Conservation (phyloP, 805 yeast species). For the Metschnikowia dekortorum region DNA sequence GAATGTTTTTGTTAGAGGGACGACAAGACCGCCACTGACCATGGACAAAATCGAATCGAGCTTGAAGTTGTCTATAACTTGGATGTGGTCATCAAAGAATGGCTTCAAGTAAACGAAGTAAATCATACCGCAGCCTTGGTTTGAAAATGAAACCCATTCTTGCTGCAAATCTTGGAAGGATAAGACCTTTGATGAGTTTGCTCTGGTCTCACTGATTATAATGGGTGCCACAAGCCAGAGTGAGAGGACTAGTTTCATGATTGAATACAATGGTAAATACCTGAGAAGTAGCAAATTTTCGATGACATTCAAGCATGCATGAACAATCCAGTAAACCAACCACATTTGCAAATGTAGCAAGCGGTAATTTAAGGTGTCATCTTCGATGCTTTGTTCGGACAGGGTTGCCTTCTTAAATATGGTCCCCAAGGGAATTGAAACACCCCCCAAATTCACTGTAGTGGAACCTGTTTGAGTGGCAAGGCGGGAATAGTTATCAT, state of each 20-base stretch:
- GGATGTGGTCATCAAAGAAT: conserved; percentile 22
- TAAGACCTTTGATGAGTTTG: conserved; percentile 8
- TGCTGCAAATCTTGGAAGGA: conserved; percentile 14
- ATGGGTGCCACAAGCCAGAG: conserved; percentile 46
- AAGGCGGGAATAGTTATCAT: conserved; percentile 37
- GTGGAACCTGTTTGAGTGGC: conserved; percentile 26
- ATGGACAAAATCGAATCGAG: conserved; percentile 7
- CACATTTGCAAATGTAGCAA: conserved; percentile 35
- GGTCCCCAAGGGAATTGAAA: conserved; percentile 36
- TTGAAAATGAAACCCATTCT: conserved; percentile 27
- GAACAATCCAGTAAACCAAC: conserved; percentile 61
- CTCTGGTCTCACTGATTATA: conserved; percentile 40
- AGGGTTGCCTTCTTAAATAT: conserved; percentile 27
- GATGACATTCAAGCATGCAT: conserved; percentile 40
- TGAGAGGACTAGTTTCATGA: conserved; percentile 55
- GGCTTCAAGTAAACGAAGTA: conserved; percentile 27
- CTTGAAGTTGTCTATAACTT: conserved; percentile 7
- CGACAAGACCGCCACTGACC: conserved; percentile 5
- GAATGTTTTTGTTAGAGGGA: not conserved
- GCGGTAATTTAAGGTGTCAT: conserved; percentile 20
- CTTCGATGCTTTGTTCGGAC: conserved; percentile 13
- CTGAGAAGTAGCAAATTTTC: conserved; percentile 43
- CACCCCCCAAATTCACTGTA: conserved; percentile 33
- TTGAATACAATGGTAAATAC: conserved; percentile 17
- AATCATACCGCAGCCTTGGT: conserved; percentile 31